Evolutionary conservation across 2,329 filamentous ascomycete genomes (phyloP).

Genomic region (Aspergillus spinulosporus): DNA sequence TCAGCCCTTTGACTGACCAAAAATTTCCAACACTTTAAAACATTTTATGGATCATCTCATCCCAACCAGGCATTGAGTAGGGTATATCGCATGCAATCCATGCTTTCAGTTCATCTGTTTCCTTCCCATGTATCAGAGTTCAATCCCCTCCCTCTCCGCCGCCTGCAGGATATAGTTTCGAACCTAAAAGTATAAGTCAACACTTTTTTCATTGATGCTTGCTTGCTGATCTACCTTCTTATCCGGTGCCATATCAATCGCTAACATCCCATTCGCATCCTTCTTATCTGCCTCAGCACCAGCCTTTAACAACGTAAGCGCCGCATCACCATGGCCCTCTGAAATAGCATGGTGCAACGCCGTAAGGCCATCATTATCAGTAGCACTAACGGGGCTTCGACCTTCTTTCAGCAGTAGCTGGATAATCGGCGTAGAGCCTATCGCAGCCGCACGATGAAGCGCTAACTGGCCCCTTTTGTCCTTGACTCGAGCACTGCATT

Average conservation of each 20-base stretch:
- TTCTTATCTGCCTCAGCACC: conserved; percentile 80
- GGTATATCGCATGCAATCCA: conserved; percentile 9
- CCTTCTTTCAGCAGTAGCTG: conserved; percentile 72
- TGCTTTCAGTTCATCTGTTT: not conserved
- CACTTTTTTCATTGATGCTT: not conserved
- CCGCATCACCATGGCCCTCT: conserved; percentile 72
- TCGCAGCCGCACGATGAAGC: conserved; percentile 85
- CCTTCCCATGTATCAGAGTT: conserved; percentile 39
- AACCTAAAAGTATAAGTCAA: conserved; percentile 52
- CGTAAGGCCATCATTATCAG: conserved; percentile 80
- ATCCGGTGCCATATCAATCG: conserved; percentile 84
- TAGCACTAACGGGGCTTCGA: conserved; percentile 77
- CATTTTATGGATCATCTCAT: not conserved
- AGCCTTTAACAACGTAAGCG: conserved; percentile 76
- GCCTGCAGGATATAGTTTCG: conserved; percentile 73
- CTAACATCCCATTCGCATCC: conserved; percentile 67
- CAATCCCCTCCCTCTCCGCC: conserved; percentile 83
- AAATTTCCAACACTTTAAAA: not conserved
- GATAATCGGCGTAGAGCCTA: conserved; percentile 85
- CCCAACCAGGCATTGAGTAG: conserved; percentile 1
- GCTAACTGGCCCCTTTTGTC: conserved; percentile 88
- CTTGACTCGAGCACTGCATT: conserved; percentile 75
- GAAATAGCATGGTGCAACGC: conserved; percentile 75
- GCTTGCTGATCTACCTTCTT: conserved; percentile 59
- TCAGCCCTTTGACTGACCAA: not conserved